Evolutionary conservation across 257 asterid genomes (phyloP), one percentile per base, ranked within the genome.

Genomic region (Solanum piurae): DNA sequence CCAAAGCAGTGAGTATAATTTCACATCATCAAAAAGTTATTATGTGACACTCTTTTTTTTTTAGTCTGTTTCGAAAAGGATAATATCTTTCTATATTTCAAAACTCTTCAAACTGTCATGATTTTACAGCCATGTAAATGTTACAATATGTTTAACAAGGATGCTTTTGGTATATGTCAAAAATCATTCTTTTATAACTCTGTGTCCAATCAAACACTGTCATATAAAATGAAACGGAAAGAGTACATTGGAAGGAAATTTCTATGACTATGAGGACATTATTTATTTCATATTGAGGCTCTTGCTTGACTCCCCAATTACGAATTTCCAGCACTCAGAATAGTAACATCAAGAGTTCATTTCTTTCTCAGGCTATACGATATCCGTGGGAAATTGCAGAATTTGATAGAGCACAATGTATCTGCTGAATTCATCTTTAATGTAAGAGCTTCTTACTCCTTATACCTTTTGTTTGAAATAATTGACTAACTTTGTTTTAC

Each of bases 351-450:
- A 77, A 82, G 46, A 85, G 42, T 75, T 60, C 71, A 60, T 83
- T 69, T 86, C 42, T 88, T 46, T 84, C 69, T 38, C 88, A 94
- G 98, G 97, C 95, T 95, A 27, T 94, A 94, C 38, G 84, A 55
- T 75, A 94, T 95, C 89, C 96, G 97, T 7, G 94, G 96, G 88
- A 94, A 94, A 90, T 96, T 95, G 79, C 97, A 94, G 89, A 95
- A 93, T 85, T 97, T 95, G 55, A 92, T 94, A 73, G 98, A 95
- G 92, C 95, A 95, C 88, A 94, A 94, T 29, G 94, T 95, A 64
- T 95, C 96, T 34, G 96, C 98, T 0, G 94, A 94, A 89, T 94
- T 92, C 93, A 93, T 94, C 74, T 95, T 94, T 87, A 89, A 92
- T 84, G 98, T 95, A 91, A 89, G 95, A 86, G 83, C 8, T 80